Evolutionary conservation across 441 rosid species (phyloP).

Genomic region (Melastoma candidum): DNA sequence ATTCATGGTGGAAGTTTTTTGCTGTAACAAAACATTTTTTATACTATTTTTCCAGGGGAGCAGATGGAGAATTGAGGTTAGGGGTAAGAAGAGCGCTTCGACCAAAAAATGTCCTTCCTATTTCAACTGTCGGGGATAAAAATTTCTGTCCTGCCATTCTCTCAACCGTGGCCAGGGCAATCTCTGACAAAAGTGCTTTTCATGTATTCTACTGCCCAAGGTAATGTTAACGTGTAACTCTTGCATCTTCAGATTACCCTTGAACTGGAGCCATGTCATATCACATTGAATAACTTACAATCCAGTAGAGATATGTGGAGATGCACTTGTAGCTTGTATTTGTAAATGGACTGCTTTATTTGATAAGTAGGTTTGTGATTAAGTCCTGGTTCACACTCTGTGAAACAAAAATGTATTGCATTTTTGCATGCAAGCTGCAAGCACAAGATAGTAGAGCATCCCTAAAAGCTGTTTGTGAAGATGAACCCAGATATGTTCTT

Average conservation of each 20-base stretch:
- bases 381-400: too few species aligned
- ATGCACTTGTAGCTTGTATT: too few species aligned
- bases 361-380: too few species aligned
- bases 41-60: slow-evolving; percentile 35
- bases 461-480: too few species aligned
- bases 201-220: slow-evolving; percentile 85
- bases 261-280: not conserved
- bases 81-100: slow-evolving; percentile 76
- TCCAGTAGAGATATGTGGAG: too few species aligned
- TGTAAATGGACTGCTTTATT: too few species aligned
- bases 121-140: slow-evolving; percentile 43
- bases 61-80: slow-evolving; percentile 72
- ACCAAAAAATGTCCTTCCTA: slow-evolving; percentile 69
- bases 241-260: not conserved
- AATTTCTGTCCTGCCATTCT: slow-evolving; percentile 42
- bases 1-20: not conserved
- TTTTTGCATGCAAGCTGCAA: too few species aligned
- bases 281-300: not conserved
- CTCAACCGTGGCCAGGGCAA: slow-evolving; percentile 60
- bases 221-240: slow-evolving; percentile 23
- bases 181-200: slow-evolving; percentile 56
- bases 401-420: too few species aligned
- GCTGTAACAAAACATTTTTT: not conserved
- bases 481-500: too few species aligned
- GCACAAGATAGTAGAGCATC: too few species aligned